phyloP scores from a whole-genome alignment of 805 yeast genomes.

The Yarrowia yakushimensis region DNA sequence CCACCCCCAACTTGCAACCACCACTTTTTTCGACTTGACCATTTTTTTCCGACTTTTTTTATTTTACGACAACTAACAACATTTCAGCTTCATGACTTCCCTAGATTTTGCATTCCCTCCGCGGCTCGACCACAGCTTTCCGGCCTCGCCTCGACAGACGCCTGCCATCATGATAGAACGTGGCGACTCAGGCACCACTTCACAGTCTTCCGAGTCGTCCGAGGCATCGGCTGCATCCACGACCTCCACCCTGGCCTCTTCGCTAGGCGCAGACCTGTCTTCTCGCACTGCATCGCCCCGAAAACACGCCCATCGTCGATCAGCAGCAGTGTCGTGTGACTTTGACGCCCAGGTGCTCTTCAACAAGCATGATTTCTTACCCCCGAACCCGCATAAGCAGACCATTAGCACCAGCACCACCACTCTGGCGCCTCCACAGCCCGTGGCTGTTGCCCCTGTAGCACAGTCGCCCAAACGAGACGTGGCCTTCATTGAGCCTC shows the following conservation, averaged over 20 bases:
- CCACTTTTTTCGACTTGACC: background rate
- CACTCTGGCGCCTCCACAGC: background rate
- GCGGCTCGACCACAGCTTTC: slow-evolving; percentile 17
- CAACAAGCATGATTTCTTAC: slow-evolving; percentile 8
- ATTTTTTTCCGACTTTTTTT: background rate
- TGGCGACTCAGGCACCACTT: slow-evolving; percentile 19
- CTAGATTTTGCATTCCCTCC: slow-evolving; percentile 24
- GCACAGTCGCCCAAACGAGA: slow-evolving; percentile 4
- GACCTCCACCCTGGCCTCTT: background rate
- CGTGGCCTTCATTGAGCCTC: slow-evolving; percentile 25
- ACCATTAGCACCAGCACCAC: slow-evolving; percentile 7
- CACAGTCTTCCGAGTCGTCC: slow-evolving; percentile 13
- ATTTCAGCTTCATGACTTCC: slow-evolving; percentile 24
- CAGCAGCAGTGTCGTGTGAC: slow-evolving; percentile 87
- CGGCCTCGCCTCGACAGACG: slow-evolving; percentile 3
- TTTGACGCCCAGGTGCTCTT: slow-evolving; percentile 46
- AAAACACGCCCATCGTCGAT: slow-evolving; percentile 71
- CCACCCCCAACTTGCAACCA: background rate
- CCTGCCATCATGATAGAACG: slow-evolving; percentile 20
- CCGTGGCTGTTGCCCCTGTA: background rate
- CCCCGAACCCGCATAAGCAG: slow-evolving; percentile 17
- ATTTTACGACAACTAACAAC: background rate
- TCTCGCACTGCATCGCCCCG: slow-evolving; percentile 21
- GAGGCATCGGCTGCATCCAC: background rate
- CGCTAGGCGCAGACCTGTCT: background rate